Base-by-base conservation (phyloP, 345 rosid genomes). In the Euphorbia lathyris region DNA sequence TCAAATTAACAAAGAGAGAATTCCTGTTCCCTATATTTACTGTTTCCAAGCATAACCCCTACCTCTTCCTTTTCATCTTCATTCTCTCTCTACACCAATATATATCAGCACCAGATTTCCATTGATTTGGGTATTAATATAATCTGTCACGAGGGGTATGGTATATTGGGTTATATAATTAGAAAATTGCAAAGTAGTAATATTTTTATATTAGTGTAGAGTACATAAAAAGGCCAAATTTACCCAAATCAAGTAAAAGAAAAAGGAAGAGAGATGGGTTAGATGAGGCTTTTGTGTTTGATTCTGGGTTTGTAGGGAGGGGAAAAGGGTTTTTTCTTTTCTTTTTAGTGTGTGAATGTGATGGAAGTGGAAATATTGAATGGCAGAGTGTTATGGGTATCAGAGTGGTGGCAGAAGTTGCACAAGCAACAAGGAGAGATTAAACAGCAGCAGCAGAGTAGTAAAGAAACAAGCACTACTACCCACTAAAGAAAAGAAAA, bases 281-380 rank as follows among this genome's bases (percentile, higher is more conserved):
- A 83, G 85, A 63, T 71, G 67, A 30, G 65, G 63, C 19, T 66
- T 71, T 68, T 67, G 66, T 40, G 65, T 26, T 71, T 57, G 47
- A 73, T 67, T 79, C 51, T 67, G 65, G 27, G 27, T 55, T 57
- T 73, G n/a, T n/a, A n/a, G n/a, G n/a, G n/a, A n/a, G n/a, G n/a
- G n/a, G n/a, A n/a, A n/a, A n/a, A n/a, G n/a, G 67, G 40, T 65
- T 19, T 70, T 72, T 74, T 71, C 62, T 13, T 1, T 13, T 13
- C 16, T 14, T 17, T 14, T 47, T 47, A 1, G 14, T 50, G n/a
- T 26, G 47, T 63, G 71, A 68, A 48, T 76, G 77, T 64, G 73
- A 79, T 83, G 82, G 85, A 77, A 81, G 69, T 70, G 81, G 80
- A 68, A 78, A 79, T 48, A 74, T 72, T 83, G 86, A 82, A 84